Base-by-base conservation (phyloP, 1,139 yeast genomes). In the Protomyces lactucae-debilis region DNA sequence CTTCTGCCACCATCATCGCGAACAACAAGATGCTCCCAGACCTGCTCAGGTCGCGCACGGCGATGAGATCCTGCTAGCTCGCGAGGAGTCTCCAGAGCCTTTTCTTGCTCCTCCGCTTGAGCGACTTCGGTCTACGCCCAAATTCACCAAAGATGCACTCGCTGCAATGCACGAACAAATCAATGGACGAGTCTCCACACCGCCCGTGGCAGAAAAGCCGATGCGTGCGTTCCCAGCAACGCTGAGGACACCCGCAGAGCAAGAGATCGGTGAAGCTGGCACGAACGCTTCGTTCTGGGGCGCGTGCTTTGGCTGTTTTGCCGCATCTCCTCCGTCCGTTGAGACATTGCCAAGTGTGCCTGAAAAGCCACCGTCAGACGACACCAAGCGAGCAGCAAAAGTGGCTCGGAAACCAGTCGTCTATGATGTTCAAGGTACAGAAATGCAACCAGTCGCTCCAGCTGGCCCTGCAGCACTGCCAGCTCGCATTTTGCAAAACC, bases 1-100 rank as follows among this genome's bases (percentile, higher is more conserved):
- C 6, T 59, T 14, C 36, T 59, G 63, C 36, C 63, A 59, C 18
- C 45, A 10, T 9, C 63, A 59, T 21, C 35, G 35, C 25, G 53
- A 52, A 16, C 53, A 55, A 18, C 53, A 45, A 10, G 54, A 45
- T 18, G 35, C 18, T 4, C 32, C 53, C 8, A 28, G 53, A 9
- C 32, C 52, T 36, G 39, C 36, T 14, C 59, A 55, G 52, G 52
- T 43, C 37, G 8, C 21, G 16, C 39, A 6, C 10, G 59, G 40
- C 39, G 45, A 32, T 14, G 5, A 35, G 52, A 55, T 55, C n/a
- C 39, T 28, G 52, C 18, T 40, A 2, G 51, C 21, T 55, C 59
- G 59, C 25, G 57, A 45, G 14, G 57, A 54, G 8, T 37, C 40
- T 18, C 21, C 32, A 48, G 40, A 48, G 14, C 16, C 40, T 18